Evolutionary conservation across 306 rosid species (phyloP).

Genomic region (Acacia acuminata): DNA sequence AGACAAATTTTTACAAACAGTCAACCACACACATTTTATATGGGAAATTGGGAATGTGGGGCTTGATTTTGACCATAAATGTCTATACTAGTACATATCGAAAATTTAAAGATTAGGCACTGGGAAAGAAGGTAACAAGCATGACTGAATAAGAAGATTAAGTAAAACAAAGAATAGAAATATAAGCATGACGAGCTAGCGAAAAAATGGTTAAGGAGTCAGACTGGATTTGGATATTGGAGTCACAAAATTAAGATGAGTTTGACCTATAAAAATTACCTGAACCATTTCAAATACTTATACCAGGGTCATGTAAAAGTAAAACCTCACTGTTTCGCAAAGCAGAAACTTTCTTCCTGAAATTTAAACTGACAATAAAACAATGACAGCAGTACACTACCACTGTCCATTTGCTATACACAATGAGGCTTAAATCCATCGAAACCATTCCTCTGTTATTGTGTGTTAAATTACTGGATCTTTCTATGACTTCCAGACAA

Average conservation of each 20-base stretch:
- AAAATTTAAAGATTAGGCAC: background rate
- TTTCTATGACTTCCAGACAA: background rate
- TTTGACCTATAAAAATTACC: background rate
- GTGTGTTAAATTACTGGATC: background rate
- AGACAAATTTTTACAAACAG: background rate
- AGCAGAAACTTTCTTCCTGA: background rate
- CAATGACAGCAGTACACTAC: constrained; percentile 9
- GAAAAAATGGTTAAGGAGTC: background rate
- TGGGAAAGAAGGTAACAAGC: background rate
- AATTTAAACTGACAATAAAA: background rate
- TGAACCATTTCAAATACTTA: constrained; percentile 18
- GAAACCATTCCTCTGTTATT: background rate
- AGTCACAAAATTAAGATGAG: constrained; percentile 3
- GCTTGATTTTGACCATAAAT: background rate
- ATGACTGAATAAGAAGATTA: background rate
- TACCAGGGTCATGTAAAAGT: constrained; percentile 11
- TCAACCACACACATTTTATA: background rate
- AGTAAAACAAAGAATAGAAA: background rate
- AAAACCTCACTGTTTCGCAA: constrained; percentile 9
- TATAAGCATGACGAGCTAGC: background rate
- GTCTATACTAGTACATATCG: background rate
- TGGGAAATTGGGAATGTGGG: background rate
- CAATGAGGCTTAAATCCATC: background rate
- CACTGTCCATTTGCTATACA: background rate
- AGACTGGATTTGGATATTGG: background rate